Evolutionary conservation across 1,284 basidiomycete species (phyloP), one percentile per base, ranked within the genome.

Genomic region (Sparassis latifolia): DNA sequence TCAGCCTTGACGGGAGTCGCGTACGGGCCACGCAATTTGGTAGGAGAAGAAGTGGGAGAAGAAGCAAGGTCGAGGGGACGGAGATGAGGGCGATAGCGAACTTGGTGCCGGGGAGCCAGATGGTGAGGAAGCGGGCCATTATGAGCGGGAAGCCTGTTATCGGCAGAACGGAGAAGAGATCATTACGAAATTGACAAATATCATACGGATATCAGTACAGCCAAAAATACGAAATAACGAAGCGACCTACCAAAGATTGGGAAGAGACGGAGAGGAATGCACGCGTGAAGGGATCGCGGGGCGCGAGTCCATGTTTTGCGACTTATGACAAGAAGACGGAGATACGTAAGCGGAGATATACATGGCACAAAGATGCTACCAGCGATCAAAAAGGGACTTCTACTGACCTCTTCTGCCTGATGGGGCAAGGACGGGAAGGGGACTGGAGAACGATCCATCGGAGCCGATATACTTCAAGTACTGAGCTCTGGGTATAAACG

Each of bases 31-130:
- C 48, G 7, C 35, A 37, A 37, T 50, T 54, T 55, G 29, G 54
- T 47, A 7, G 60, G 59, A 12, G 60, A 50, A 6, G 57, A 49
- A 4, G 54, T 45, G 9, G 57, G 55, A 12, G 60, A 52, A 7
- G 61, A 57, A 12, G 64, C 64, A 37, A 66, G 55, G 49, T 66
- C 64, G 32, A 66, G 60, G 5, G 64, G 63, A 31, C 62, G 58
- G 31, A 66, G 58, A 42, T 61, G 64, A 3, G 64, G 63, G 45
- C 63, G 61, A 45, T 60, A 58, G 42, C 57, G 56, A 10, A 57
- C 59, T 35, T 60, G 52, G 20, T 52, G 51, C 39, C 56, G 55
- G 9, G 51, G 52, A 6, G 53, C 49, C 32, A 53, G 48, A 27
- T 47, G 35, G 2, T 52, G 28, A 20, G 53, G 52, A 9, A 46